These are phyloP conservation scores for Ophiostoma novo-ulmi DNA, from an alignment of 2,329 filamentous ascomycete species.

Conservation along the genomic window DNA sequence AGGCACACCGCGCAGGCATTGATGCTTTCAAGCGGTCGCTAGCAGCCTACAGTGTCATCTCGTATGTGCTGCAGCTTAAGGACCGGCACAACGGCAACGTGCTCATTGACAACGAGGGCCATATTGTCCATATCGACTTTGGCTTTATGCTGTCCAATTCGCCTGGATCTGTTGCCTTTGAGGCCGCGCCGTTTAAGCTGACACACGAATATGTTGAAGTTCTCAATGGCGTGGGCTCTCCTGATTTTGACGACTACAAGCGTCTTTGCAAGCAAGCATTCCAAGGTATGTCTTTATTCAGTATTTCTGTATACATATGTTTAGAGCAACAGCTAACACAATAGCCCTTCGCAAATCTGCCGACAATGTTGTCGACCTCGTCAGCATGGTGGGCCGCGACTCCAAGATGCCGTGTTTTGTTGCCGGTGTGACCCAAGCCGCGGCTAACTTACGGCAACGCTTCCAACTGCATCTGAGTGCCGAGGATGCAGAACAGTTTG, in stretches of 20 bases:
- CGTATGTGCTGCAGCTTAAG: conserved; percentile 77
- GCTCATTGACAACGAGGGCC: conserved; percentile 76
- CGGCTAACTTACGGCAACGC: conserved; percentile 62
- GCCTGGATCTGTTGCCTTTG: conserved; percentile 76
- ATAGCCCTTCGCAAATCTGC: conserved; percentile 66
- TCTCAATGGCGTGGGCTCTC: conserved; percentile 64
- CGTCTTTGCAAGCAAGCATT: conserved; percentile 76
- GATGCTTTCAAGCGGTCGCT: conserved; percentile 77
- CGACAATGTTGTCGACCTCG: conserved; percentile 74
- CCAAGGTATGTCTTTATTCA: conserved; percentile 51
- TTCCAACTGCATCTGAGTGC: conserved; percentile 80
- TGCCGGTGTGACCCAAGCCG: conserved; percentile 66
- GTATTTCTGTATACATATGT: neutral
- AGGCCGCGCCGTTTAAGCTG: conserved; percentile 81
- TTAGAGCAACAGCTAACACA: neutral
- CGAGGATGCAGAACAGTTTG: conserved; percentile 74
- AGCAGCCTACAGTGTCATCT: conserved; percentile 79
- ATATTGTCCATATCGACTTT: conserved; percentile 86
- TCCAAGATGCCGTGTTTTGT: conserved; percentile 82
- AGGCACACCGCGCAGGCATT: conserved; percentile 65
- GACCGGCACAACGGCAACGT: conserved; percentile 85
- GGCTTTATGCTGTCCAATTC: conserved; percentile 88
- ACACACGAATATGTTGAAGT: conserved; percentile 80
- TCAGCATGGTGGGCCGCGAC: conserved; percentile 77
- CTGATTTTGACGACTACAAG: conserved; percentile 71